Evolutionary conservation across 441 rosid genomes (phyloP).

Genomic region (Euphorbia schlechtendalii): DNA sequence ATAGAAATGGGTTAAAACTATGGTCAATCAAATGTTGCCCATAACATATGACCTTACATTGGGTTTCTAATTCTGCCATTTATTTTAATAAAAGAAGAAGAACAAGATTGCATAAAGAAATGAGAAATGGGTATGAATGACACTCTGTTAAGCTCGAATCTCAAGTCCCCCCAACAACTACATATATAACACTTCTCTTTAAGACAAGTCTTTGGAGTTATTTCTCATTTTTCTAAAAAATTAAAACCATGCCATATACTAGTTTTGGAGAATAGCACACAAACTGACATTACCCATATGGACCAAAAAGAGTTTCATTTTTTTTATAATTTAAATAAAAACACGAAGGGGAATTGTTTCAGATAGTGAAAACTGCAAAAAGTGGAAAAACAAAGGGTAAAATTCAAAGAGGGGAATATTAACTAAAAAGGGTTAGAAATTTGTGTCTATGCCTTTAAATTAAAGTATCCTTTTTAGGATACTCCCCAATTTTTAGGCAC

Average conservation of each 20-base stretch:
- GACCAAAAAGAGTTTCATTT: conserved; percentile 13
- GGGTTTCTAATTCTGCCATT: conserved; percentile 21
- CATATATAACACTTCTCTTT: conserved; percentile 1
- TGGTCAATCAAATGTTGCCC: conserved; percentile 21
- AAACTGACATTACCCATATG: conserved; percentile 36
- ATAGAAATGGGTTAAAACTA: too few relatives aligned
- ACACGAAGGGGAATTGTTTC: conserved; percentile 1
- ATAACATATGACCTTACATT: conserved; percentile 26
- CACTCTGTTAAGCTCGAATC: conserved; percentile 48
- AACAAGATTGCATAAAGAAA: conserved; percentile 14
- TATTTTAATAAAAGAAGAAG: not conserved
- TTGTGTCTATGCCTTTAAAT: conserved; percentile 27
- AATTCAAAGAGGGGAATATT: conserved; percentile 25
- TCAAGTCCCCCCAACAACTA: conserved; percentile 23
- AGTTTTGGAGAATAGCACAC: conserved; percentile 28
- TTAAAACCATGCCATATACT: too few relatives aligned
- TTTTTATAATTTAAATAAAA: not conserved
- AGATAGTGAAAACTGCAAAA: conserved; percentile 26
- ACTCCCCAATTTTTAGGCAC: conserved; percentile 19
- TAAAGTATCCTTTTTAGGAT: conserved; percentile 40
- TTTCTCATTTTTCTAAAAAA: too few relatives aligned
- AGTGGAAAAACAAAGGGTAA: conserved; percentile 23
- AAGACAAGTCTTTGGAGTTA: conserved; percentile 2
- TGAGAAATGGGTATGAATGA: conserved; percentile 17
- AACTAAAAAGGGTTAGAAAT: conserved; percentile 39